A percentile compares a stretch with the other conserved stretches of the same genome.
Conservation (phyloP, 2,329 filamentous ascomycete genomes). For the Penicillium sp. region DNA sequence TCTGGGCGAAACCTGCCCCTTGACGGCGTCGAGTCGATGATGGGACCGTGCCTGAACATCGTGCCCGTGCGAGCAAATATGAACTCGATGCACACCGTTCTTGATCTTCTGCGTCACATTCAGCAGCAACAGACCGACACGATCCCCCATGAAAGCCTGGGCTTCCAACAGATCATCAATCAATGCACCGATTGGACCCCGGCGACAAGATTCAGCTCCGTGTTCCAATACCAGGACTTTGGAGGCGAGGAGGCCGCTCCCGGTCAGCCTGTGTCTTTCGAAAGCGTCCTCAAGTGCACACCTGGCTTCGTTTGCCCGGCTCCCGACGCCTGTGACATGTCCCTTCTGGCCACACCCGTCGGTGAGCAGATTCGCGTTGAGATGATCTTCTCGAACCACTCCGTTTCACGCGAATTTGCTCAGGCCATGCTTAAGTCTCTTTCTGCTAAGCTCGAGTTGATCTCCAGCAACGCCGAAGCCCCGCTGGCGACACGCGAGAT, state of each 20-base stretch:
- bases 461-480: slow-evolving; percentile 5
- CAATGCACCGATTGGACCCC: slow-evolving; percentile 58
- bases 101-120: slow-evolving; percentile 53
- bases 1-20: slow-evolving; percentile 51
- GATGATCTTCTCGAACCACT: slow-evolving; percentile 16
- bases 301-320: slow-evolving; percentile 16
- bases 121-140: slow-evolving; percentile 54
- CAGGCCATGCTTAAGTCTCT: slow-evolving; percentile 7
- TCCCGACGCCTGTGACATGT: slow-evolving; percentile 14
- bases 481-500: slow-evolving; percentile 1
- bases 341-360: slow-evolving; percentile 12
- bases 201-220: slow-evolving; percentile 57
- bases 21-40: slow-evolving; percentile 27
- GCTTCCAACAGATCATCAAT: slow-evolving; percentile 55
- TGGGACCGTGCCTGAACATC: slow-evolving; percentile 33
- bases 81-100: slow-evolving; percentile 24
- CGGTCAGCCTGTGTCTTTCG: slow-evolving; percentile 10
- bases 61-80: slow-evolving; percentile 28
- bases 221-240: slow-evolving; percentile 55
- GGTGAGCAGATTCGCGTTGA: slow-evolving; percentile 13
- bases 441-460: slow-evolving; percentile 4
- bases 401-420: slow-evolving; percentile 12
- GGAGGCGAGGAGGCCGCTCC: slow-evolving; percentile 8
- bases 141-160: slow-evolving; percentile 55
- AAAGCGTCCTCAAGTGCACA: slow-evolving; percentile 6